These are phyloP conservation scores for Jasminum sambac DNA, from an alignment of 257 asterid species.

Conservation along the genomic window DNA sequence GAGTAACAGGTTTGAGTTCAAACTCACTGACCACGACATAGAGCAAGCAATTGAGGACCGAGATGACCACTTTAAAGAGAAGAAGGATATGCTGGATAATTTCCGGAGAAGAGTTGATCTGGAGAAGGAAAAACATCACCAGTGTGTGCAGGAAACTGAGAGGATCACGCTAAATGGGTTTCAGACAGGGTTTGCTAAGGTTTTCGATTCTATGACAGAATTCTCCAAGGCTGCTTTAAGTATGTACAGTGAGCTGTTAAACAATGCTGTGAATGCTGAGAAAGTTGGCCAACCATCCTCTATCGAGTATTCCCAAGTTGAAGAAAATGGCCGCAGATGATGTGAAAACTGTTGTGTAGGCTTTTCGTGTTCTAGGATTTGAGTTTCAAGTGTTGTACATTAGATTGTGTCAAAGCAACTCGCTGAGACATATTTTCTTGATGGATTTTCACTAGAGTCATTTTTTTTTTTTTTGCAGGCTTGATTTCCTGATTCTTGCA, in stretches of 20 bases:
- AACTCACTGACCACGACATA: constrained; percentile 40
- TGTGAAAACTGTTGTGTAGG: constrained; percentile 22
- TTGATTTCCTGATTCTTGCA: constrained; percentile 13
- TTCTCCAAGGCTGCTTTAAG: constrained; percentile 65
- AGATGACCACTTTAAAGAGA: constrained; percentile 46
- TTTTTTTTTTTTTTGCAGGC: constrained; percentile 1
- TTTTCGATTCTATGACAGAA: constrained; percentile 71
- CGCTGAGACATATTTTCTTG: constrained; percentile 55
- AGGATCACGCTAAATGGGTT: constrained; percentile 66
- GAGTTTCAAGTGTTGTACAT: constrained; percentile 37
- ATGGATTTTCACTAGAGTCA: constrained; percentile 24
- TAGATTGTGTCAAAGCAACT: constrained; percentile 65
- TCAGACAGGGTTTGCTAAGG: constrained; percentile 79
- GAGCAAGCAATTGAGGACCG: constrained; percentile 44
- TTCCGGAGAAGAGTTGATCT: constrained; percentile 55
- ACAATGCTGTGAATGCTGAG: constrained; percentile 35
- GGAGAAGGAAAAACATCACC: constrained; percentile 76
- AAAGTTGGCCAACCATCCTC: constrained; percentile 37
- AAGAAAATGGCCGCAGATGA: constrained; percentile 50
- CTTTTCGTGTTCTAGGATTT: constrained; percentile 26
- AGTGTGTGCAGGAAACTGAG: constrained; percentile 70
- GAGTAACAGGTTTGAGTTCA: constrained; percentile 45
- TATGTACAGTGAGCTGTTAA: constrained; percentile 57
- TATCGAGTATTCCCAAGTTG: constrained; percentile 44
- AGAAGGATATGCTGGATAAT: constrained; percentile 52